These are phyloP conservation scores for Stromatinia cepivora DNA, from an alignment of 2,329 filamentous ascomycete species.

Conservation along the genomic window DNA sequence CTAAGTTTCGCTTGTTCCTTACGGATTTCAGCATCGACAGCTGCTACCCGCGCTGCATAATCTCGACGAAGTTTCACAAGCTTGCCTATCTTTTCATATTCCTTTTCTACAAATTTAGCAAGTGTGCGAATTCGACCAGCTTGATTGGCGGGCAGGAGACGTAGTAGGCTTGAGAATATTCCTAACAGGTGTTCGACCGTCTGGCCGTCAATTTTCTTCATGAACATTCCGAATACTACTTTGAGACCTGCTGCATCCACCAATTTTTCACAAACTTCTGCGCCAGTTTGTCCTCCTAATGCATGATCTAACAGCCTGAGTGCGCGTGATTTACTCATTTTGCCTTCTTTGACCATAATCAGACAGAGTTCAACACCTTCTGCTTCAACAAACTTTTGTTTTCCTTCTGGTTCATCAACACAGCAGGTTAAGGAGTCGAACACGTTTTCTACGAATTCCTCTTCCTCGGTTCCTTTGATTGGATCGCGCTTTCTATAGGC, in stretches of 20 bases:
- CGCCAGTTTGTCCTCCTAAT: constrained; percentile 56
- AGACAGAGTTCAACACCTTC: constrained; percentile 90
- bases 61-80: constrained; percentile 70
- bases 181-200: constrained; percentile 78
- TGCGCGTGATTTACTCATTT: constrained; percentile 75
- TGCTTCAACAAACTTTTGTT: constrained; percentile 78
- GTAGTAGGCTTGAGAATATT: constrained; percentile 80
- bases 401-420: constrained; percentile 72
- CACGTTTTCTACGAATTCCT: constrained; percentile 92
- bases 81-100: constrained; percentile 80
- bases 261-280: constrained; percentile 69
- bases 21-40: constrained; percentile 63
- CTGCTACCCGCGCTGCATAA: constrained; percentile 62
- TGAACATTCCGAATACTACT: constrained; percentile 81
- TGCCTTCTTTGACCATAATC: constrained; percentile 89
- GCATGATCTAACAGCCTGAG: constrained; percentile 85
- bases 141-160: constrained; percentile 75
- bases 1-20: constrained; percentile 55
- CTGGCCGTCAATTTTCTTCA: constrained; percentile 71
- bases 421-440: constrained; percentile 85
- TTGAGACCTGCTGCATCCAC: constrained; percentile 85
- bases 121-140: constrained; percentile 77
- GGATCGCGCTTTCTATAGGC: constrained; percentile 86
- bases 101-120: constrained; percentile 93
- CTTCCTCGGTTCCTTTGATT: constrained; percentile 80